Evolutionary conservation across 192 early-diverging fungal species (phyloP), one percentile per base, ranked within the genome.

Genomic region (Coemansia erecta): DNA sequence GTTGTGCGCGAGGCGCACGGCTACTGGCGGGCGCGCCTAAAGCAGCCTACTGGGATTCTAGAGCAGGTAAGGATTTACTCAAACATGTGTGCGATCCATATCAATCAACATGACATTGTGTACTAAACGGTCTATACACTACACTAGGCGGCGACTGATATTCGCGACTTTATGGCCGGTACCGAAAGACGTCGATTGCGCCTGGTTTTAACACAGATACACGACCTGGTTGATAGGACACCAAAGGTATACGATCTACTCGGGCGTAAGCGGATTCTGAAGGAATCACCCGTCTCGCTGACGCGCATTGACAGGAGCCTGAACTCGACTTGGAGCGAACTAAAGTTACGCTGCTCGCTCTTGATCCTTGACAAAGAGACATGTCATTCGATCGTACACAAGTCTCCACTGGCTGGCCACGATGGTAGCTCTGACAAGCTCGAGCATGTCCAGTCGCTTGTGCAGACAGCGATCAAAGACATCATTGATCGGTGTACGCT

Each of bases 151-250:
- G 19, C 35, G 12, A 18, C 64, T n/a, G 74, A 77, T 37, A 52
- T 77, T 23, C 33, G 64, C 18, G 74, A 67, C 14, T 77, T 77
- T 57, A 60, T 63, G 39, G 17, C 42, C 23, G 74, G 74, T 4
- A 55, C 74, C 0, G 33, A 49, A 8, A 50, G 74, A 48, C 64
- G 74, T 48, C 74, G 64, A 14, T 44, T 77, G 43, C 68, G 64
- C n/a, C 57, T 77, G 18, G 74, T 77, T 12, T 60, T 77, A 22
- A 56, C 60, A 0, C 74, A 77, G 61, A 60, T 77, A 14, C 54
- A 77, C 37, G 64, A 52, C 9, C 54, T 77, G 26, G 21, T 77
- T 22, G 68, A 70, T 19, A 58, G 51, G n/a, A 56, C 68, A 14
- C 74, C 74, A 45, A 49, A 26, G 39, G 58, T 77, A 41, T 77